Base-by-base conservation (phyloP, 306 rosid genomes). In the Medicago arabica region DNA sequence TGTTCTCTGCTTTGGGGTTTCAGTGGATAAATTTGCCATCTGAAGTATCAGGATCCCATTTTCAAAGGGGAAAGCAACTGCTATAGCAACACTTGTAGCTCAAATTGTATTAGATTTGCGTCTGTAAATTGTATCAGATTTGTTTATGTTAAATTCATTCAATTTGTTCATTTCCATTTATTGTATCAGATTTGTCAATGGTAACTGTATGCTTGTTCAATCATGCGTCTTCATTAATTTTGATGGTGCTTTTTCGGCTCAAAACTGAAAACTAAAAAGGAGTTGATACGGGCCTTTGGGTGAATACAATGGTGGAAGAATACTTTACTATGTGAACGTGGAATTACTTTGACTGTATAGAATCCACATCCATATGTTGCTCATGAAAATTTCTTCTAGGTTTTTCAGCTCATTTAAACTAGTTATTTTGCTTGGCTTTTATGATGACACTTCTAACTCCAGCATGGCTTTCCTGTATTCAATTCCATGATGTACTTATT, bases 381-480 rank as follows among this genome's bases (percentile, higher is more conserved):
- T 64, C 50, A 39, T 64, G 50, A 64, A 39, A 64, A 16, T 63
- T 23, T 12, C n/a, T 16, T 63, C 14, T 36, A 7, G 9, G n/a
- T 63, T 15, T 36, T 34, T 38, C 8, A 13, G 41, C 78, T 31
- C 17, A 31, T 71, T 69, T n/a, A 70, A 70, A 36, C 77, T 28
- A 57, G 78, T 51, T 65, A 17, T 36, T 21, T 34, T 34, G 38
- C 54, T 51, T 67, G 61, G 69, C 54, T 78, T 43, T 60, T 59
- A 44, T 9, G 7, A n/a, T 46, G 74, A 49, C 16, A 8, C 16
- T 57, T 64, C 60, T 16, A 54, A 57, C 55, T 19, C 54, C 39
- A 31, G 19, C 54, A 50, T 67, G 40, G 17, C 18, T 65, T 76
- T 72, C 49, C 2, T 41, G 21, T 59, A 11, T 34, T 23, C 47